Evolutionary conservation across 768 basidiomycete species (phyloP).

Genomic region (Boletus subcaerulescens): DNA sequence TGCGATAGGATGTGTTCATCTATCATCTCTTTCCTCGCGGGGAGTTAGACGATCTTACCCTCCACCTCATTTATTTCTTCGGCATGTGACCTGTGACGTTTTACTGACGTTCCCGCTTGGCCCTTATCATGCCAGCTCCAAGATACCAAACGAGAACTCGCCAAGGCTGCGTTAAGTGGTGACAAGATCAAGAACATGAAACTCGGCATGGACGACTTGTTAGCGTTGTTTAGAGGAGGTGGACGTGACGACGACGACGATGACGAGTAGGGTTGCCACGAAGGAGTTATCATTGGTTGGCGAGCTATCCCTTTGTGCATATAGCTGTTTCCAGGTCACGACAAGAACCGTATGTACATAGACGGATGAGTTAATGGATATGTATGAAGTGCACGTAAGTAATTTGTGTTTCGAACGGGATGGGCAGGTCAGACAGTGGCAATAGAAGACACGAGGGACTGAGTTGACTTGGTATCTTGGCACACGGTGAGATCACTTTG

Average conservation of each 20-base stretch:
- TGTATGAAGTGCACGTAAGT: too few species aligned
- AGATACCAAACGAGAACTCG: slow-evolving; percentile 83
- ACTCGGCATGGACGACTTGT: slow-evolving; percentile 81
- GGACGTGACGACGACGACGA: slow-evolving; percentile 60
- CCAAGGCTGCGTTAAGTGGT: slow-evolving; percentile 82
- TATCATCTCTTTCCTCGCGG: neutral
- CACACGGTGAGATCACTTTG: too few species aligned
- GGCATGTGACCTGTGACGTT: neutral
- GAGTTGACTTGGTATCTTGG: too few species aligned
- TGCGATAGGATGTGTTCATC: neutral
- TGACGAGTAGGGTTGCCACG: neutral
- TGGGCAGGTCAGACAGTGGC: too few species aligned
- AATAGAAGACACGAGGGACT: too few species aligned
- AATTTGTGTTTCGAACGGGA: too few species aligned
- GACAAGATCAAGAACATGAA: slow-evolving; percentile 84
- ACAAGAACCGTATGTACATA: too few species aligned
- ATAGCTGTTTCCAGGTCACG: too few species aligned
- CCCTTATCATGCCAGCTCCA: slow-evolving; percentile 56
- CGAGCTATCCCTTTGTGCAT: too few species aligned
- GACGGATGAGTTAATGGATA: too few species aligned
- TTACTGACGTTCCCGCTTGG: neutral
- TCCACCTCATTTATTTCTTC: neutral
- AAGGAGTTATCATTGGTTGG: neutral
- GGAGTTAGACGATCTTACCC: neutral
- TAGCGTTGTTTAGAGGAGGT: slow-evolving; percentile 70